Base-by-base conservation (phyloP, 768 basidiomycete species). In the Tephrocybe sp. region DNA sequence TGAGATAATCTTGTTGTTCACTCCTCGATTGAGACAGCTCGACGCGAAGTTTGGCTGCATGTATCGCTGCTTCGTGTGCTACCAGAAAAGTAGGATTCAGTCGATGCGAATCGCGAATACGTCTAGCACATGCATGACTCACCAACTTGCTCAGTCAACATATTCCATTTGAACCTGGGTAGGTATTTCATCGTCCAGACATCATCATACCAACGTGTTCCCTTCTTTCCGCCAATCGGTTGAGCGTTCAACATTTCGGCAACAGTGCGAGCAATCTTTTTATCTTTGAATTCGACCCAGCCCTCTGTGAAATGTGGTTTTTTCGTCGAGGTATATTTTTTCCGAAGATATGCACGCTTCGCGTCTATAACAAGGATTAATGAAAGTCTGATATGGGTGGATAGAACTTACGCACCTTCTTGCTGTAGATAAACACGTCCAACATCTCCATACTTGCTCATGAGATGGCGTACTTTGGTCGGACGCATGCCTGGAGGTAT, bases 161-260 rank as follows among this genome's bases (percentile, higher is more conserved):
- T 97, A 68, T 89, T 85, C 97, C 97, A 99, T 62, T 95, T 97
- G 77, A 98, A 99, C 62, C 84, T 89, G 8, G 95, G 95, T 51
- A 99, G 73, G 66, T 99, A 99, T 65, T 96, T 96, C 93, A 98
- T 96, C 50, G 97, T 98, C 97, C 97, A 99, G 7, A 99, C 85
- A 58, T 99, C 97, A 63, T 98, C 96, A 64, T 92, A 77, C 91
- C 92, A 98, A 51, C 92, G 76, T 2, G 83, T 79, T 5, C 88
- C 87, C 65, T 92, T 93, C 74, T 92, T 95, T 2, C 92, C 93
- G 23, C 96, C 97, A 53, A 99, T 94, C 1, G 92, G 81, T 61
- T 94, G 86, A 1, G 95, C 97, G 64, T 99, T 99, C 57, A 99
- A 74, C 92, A 98, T 92, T 49, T 83, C 91, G 7, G 96, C 96